Evolutionary conservation across 228 moss, liverwort and hornwort genomes (phyloP).

Genomic region (Sphagnum magellanicum): DNA sequence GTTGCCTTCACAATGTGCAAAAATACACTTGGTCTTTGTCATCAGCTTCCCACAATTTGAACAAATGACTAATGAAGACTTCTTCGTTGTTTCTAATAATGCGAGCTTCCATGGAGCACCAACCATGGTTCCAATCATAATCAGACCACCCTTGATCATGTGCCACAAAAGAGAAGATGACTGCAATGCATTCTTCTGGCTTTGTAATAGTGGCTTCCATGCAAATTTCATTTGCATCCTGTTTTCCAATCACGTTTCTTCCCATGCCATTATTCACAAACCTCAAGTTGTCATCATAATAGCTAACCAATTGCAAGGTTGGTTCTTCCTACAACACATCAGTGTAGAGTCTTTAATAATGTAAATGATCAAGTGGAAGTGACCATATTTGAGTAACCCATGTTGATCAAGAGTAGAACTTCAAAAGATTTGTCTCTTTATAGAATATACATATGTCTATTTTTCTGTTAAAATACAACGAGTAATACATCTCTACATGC

Average conservation of each 20-base stretch:
- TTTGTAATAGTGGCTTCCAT: background rate
- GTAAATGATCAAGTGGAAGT: no score
- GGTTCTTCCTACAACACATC: background rate
- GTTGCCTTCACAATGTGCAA: constrained; percentile 1
- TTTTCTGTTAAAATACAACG: no score
- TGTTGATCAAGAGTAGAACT: no score
- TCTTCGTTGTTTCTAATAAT: background rate
- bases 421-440: no score
- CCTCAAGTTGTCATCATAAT: background rate
- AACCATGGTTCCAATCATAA: background rate
- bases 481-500: no score
- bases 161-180: background rate
- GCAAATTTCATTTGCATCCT: background rate
- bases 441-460: no score
- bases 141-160: constrained; percentile 4
- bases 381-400: background rate
- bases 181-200: background rate
- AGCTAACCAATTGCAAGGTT: background rate
- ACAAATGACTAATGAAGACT: background rate
- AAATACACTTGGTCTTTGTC: background rate
- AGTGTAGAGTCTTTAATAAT: no score
- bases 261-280: background rate
- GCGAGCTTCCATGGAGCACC: background rate
- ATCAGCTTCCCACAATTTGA: background rate
- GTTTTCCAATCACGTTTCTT: background rate